Percentiles rank a stretch among this genome's conserved stretches.
Conservation (phyloP, 2,329 filamentous ascomycete genomes). For the Aplosporella prunicola region DNA sequence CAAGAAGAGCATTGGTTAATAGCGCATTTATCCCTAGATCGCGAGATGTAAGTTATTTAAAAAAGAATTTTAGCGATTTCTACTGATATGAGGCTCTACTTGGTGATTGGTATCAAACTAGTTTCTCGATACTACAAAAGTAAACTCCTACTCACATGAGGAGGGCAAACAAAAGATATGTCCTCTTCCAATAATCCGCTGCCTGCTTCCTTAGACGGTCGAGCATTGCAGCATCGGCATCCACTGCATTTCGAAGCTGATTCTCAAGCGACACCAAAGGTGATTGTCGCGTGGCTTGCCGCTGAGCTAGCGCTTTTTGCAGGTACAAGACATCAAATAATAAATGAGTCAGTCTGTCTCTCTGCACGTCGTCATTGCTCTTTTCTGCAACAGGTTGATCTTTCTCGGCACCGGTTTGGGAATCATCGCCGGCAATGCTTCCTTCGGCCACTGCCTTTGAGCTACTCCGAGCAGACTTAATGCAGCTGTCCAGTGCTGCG, state of each 20-base stretch:
- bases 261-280: constrained; percentile 17
- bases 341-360: constrained; percentile 27
- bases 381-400: neutral
- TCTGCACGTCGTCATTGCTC: constrained; percentile 13
- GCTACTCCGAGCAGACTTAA: too few species aligned
- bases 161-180: constrained; percentile 71
- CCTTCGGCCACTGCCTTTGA: too few species aligned
- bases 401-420: too few species aligned
- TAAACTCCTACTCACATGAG: constrained; percentile 44
- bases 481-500: too few species aligned
- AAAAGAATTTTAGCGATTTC: too few species aligned
- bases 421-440: too few species aligned
- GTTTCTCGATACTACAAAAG: too few species aligned
- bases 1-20: constrained; percentile 51
- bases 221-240: constrained; percentile 39
- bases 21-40: too few species aligned
- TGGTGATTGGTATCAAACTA: too few species aligned
- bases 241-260: constrained; percentile 39
- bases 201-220: constrained; percentile 53
- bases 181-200: constrained; percentile 74
- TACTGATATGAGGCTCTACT: too few species aligned
- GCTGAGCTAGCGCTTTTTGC: constrained; percentile 20
- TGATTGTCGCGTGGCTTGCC: neutral
- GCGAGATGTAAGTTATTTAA: too few species aligned
- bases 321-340: constrained; percentile 38